Evolutionary conservation across 108 stramenopile genomes (phyloP).

Genomic region (Stephanodiscus triporus): DNA sequence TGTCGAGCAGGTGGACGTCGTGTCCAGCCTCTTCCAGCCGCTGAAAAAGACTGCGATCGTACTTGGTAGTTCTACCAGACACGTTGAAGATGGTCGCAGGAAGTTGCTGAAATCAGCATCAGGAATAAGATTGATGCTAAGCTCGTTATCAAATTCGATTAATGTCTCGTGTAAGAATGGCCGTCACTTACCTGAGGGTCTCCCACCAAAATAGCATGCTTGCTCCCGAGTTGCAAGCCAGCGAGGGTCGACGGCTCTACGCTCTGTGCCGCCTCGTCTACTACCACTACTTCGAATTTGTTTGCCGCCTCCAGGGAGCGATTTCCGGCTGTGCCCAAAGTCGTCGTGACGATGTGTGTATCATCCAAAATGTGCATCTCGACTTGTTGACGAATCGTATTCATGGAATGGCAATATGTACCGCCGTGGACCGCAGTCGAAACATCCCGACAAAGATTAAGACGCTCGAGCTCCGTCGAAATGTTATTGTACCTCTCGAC

Average conservation of each 20-base stretch:
- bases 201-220: constrained; percentile 93
- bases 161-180: not conserved
- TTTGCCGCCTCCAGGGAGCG: constrained; percentile 78
- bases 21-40: constrained; percentile 94
- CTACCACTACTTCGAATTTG: constrained; percentile 95
- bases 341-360: constrained; percentile 96
- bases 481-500: constrained; percentile 78
- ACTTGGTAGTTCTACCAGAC: constrained; percentile 79
- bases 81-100: constrained; percentile 96
- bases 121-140: not conserved
- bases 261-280: constrained; percentile 98
- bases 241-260: constrained; percentile 95
- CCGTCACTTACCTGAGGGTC: constrained; percentile 63
- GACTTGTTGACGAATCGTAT: constrained; percentile 59
- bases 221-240: constrained; percentile 88
- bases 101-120: constrained; percentile 74
- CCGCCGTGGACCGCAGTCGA: constrained; percentile 25
- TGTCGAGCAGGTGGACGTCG: constrained; percentile 91
- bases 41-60: constrained; percentile 96
- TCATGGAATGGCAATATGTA: constrained; percentile 36
- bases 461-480: constrained; percentile 69
- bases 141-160: not conserved
- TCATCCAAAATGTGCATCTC: constrained; percentile 87
- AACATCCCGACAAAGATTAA: constrained; percentile 48
- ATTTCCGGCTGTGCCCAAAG: constrained; percentile 92